Percentiles rank a stretch among this genome's conserved stretches.
phyloP scores from a whole-genome alignment of 495 filamentous ascomycete genomes.

The Penicillium salamii region DNA sequence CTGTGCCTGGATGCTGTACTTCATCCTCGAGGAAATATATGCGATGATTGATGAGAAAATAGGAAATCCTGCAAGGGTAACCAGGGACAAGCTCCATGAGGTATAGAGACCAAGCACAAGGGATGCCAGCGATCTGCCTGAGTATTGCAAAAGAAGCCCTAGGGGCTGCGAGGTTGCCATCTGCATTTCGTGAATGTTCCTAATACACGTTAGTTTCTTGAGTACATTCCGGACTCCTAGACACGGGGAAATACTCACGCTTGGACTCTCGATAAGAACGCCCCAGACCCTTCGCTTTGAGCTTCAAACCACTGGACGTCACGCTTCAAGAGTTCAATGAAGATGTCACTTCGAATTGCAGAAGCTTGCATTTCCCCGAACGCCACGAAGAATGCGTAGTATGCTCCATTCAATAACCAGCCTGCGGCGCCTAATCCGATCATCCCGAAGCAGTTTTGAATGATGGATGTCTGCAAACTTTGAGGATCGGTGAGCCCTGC shows the following conservation, averaged over 20 bases:
- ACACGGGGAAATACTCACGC: constrained; percentile 51
- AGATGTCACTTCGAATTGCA: constrained; percentile 59
- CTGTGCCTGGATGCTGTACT: constrained; percentile 65
- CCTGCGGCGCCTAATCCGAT: constrained; percentile 55
- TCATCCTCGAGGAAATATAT: constrained; percentile 57
- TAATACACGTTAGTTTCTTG: constrained; percentile 27
- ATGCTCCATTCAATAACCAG: constrained; percentile 64
- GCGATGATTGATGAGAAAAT: constrained; percentile 59
- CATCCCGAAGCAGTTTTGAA: constrained; percentile 56
- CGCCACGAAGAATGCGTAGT: constrained; percentile 64
- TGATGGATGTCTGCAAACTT: constrained; percentile 54
- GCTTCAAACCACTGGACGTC: constrained; percentile 84
- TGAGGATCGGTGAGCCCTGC: constrained; percentile 45
- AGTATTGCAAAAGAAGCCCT: constrained; percentile 62
- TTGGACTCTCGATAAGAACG: constrained; percentile 67
- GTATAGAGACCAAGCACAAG: constrained; percentile 70
- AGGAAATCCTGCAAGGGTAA: constrained; percentile 76
- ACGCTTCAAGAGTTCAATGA: constrained; percentile 63
- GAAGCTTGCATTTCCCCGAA: constrained; percentile 81
- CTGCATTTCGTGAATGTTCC: constrained; percentile 81
- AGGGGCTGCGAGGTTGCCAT: constrained; percentile 74
- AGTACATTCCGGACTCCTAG: neutral
- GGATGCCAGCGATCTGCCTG: constrained; percentile 58
- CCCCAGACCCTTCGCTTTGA: constrained; percentile 65
- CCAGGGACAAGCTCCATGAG: constrained; percentile 81